These are phyloP conservation scores for Colletotrichum tropicale DNA, from an alignment of 2,329 filamentous ascomycete genomes.

Conservation along the genomic window DNA sequence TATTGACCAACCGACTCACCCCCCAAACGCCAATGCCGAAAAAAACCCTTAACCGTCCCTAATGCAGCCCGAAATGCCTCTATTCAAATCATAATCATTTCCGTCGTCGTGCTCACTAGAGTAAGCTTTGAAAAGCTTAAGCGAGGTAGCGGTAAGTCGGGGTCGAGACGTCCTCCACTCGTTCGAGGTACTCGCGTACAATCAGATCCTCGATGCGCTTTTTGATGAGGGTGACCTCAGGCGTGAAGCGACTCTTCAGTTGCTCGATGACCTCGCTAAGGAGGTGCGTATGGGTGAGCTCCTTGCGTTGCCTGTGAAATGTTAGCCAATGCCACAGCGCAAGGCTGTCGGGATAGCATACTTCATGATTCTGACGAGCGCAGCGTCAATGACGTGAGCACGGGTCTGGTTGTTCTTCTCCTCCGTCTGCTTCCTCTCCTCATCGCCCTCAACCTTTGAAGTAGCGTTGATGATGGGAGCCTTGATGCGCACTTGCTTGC, in stretches of 20 bases:
- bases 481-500: slow-evolving; percentile 86
- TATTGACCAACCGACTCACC: not conserved
- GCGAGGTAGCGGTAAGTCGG: slow-evolving; percentile 76
- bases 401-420: slow-evolving; percentile 77
- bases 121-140: slow-evolving; percentile 37
- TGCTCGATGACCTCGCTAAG: slow-evolving; percentile 75
- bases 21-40: not conserved
- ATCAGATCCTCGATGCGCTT: slow-evolving; percentile 81
- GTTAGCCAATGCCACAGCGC: slow-evolving; percentile 28
- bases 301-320: slow-evolving; percentile 69
- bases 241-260: slow-evolving; percentile 72
- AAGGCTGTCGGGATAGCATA: slow-evolving; percentile 48
- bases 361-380: slow-evolving; percentile 86
- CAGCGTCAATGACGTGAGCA: slow-evolving; percentile 75
- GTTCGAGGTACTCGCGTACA: slow-evolving; percentile 77
- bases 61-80: not conserved
- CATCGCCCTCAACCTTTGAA: slow-evolving; percentile 82
- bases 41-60: not conserved
- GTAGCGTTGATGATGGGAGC: slow-evolving; percentile 81
- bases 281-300: slow-evolving; percentile 71
- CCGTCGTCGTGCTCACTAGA: not conserved
- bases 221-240: slow-evolving; percentile 80
- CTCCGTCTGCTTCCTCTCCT: slow-evolving; percentile 73
- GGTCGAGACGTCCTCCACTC: slow-evolving; percentile 69
- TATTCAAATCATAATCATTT: not conserved